Evolutionary conservation across 441 rosid species (phyloP), one percentile per base, ranked within the genome.

Genomic region (Pelargonium fulgidum): DNA sequence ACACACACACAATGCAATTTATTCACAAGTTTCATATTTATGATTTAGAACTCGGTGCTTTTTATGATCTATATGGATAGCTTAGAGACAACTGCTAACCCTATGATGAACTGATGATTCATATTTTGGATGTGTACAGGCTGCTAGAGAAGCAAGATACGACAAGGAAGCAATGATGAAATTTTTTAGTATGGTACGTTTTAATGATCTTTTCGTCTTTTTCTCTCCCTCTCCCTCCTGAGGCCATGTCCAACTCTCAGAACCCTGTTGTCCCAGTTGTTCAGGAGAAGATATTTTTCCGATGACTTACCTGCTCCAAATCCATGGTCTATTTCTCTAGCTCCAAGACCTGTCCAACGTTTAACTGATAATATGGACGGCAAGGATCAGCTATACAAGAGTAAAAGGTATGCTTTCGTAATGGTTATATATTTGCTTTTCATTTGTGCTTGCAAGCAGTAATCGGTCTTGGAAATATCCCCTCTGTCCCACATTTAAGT

Each of bases 121-220:
- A 14, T 52, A 12, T 13, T 9, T 2, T 52, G 59, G 59, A 19
- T 16, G 9, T 68, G 65, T 72, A 45, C 84, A 95, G 99, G 99
- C 99, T 41, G 96, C 96, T 42, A 95, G 86, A 82, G 98, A 89
- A 81, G 91, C 95, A 73, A 90, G 98, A 83, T 89, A 81, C 44
- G 98, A 95, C 85, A 90, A 95, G 81, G 99, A 95, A 83, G 97
- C 92, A 68, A 65, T 95, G 64, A 79, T 80, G 77, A 95, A 84
- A 66, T 95, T 92, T 80, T 90, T 95, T 67, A 95, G 84, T 4
- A 81, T 70, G 88, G 99, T 92, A 54, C 39, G 89, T 82, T 26
- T 9, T 54, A 24, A 22, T 36, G 10, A 48, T 44, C 19, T 29
- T 69, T 48, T 65, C 29, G 0, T 19, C 66, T 26, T 66, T 1